Percentiles rank a stretch among this genome's conserved stretches.
phyloP scores from a whole-genome alignment of 352 stramenopile genomes.

The Phytopythium vexans region DNA sequence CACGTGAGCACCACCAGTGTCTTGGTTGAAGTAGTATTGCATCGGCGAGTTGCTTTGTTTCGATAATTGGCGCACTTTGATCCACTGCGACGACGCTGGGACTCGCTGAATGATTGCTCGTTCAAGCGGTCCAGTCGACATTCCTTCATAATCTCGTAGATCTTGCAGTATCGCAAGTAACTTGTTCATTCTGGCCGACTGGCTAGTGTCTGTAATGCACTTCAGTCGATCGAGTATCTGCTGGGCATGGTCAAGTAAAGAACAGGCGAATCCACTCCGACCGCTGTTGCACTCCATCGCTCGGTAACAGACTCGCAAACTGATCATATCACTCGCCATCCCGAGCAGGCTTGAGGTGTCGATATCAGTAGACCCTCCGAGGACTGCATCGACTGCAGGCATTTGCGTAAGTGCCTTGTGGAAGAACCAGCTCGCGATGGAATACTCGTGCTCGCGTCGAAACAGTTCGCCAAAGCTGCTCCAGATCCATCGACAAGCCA shows the following conservation, averaged over 20 bases:
- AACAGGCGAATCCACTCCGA: constrained; percentile 3
- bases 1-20: constrained; percentile 33
- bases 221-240: too few species aligned
- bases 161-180: constrained; percentile 10
- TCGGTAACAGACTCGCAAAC: constrained; percentile 37
- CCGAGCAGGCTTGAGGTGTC: background rate
- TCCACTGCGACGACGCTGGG: constrained; percentile 58
- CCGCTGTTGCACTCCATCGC: constrained; percentile 24
- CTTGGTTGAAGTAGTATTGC: constrained; percentile 62
- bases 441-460: constrained; percentile 36
- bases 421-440: constrained; percentile 45
- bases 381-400: background rate
- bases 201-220: background rate
- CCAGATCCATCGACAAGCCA: constrained; percentile 50
- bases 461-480: constrained; percentile 43
- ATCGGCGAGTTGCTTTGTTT: too few species aligned
- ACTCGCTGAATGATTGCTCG: constrained; percentile 26
- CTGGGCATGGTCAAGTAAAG: constrained; percentile 2
- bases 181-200: constrained; percentile 10
- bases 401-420: constrained; percentile 16
- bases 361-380: background rate
- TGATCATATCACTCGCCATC: constrained; percentile 24
- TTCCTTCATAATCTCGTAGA: constrained; percentile 9
- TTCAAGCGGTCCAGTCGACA: constrained; percentile 15
- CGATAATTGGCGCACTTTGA: constrained; percentile 21